Evolutionary conservation across 306 rosid genomes (phyloP), one percentile per base, ranked within the genome.

Genomic region (Styphnolobium japonicum): DNA sequence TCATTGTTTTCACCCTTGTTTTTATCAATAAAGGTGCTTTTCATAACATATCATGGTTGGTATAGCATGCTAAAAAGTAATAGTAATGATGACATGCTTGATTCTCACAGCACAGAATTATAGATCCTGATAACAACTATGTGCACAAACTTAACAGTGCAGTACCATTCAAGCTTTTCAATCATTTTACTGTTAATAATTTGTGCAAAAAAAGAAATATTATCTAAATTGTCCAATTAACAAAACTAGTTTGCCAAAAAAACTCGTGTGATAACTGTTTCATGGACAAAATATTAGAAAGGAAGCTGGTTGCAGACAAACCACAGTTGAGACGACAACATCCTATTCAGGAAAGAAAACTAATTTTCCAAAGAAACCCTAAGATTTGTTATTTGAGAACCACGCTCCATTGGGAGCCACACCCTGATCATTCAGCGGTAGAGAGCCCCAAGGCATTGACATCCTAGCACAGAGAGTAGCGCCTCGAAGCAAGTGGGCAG

Each of bases 1-100:
- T 34, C 27, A 16, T 34, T 52, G 57, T 74, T 68, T 85, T 73
- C 42, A 55, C 19, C 60, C 27, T 34, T 34, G 79, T n/a, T 82
- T 74, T 51, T 33, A 25, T 14, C 52, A 60, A 39, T 48, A 33
- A 67, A 12, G 14, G 81, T 8, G 10, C 25, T 49, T 60, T 48
- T 21, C 52, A 18, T 67, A 53, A 46, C 58, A 60, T 22, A 39
- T 34, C 12, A 22, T 19, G 58, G 46, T 43, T 65, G 63, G 46
- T 31, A 69, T 34, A 11, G 36, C 69, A 55, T 77, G 15, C 51
- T 45, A 25, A 80, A 58, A 69, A 70, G 19, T 15, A 69, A 40
- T 29, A 55, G 21, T 7, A 10, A 53, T 80, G 6, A 7, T 25
- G 21, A 43, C 61, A 43, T 77, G 51, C 39, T 78, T 29, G 73